Evolutionary conservation across 371 early-diverging fungal species (phyloP), one percentile per base, ranked within the genome.

Genomic region (Mortierella sp.): DNA sequence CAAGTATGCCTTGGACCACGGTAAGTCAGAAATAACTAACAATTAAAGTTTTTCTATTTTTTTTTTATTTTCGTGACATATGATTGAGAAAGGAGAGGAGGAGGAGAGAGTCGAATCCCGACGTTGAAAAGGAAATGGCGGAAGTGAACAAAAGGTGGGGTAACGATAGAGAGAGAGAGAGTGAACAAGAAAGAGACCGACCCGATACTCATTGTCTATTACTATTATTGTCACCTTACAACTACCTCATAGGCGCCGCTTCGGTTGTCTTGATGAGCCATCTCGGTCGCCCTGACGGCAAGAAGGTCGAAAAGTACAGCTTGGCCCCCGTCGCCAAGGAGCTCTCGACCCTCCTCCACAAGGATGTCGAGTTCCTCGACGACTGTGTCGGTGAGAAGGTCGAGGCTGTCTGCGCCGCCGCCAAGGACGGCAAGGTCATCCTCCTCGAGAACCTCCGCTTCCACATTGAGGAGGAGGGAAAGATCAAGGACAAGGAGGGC

Each of bases 391-490:
- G 99, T 80, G 84, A 92, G 74, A 93, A 94, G 76, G 97, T 97
- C 58, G 99, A 99, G 90, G 87, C 94, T 78, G 91, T 92, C 77
- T 97, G 97, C 87, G 92, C 93, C 70, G 88, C 88, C 71, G 94
- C 97, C 71, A 88, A 90, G 32, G 92, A 91, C 70, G 98, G 98
- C 88, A 91, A 96, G 89, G 94, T 99, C 79, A 96, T 99, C 79
- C 91, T 99, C 38, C 90, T 99, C 82, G 99, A 99, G 91, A 99
- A 99, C 92, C 91, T 99, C 83, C 97, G 99, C 80, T 99, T 97
- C 95, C 98, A 99, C 90, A 93, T 96, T 78, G 99, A 98, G 92
- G 99, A 99, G 89, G 99, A 99, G 90, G 99, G 99, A 80, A 95
- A 96, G 78, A 90, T 93, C 88, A 98, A 98, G 95, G 94, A 96